Evolutionary conservation across 495 filamentous ascomycete genomes (phyloP), one percentile per base, ranked within the genome.

Genomic region (Penicillium cosmopolitanum): DNA sequence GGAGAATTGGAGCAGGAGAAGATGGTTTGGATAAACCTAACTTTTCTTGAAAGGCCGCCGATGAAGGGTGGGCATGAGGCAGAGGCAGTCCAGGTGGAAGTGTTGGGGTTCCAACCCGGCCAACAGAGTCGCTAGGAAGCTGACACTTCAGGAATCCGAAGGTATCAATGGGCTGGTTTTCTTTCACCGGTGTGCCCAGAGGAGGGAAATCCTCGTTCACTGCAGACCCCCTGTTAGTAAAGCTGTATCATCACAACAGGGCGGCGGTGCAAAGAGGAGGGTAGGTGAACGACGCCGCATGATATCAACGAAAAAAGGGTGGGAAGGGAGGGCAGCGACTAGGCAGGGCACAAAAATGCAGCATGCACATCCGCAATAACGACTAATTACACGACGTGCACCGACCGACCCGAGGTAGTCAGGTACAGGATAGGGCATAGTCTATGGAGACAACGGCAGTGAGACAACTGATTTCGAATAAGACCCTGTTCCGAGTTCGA

Each of bases 11-110:
- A 2, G 70, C 60, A 9, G 76, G 71, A 1, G 71, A 73, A 8
- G 69, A 65, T 6, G 73, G 73, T 31, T 74, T 75, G 0, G 76
- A 71, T 13, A 69, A 62, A 31, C 60, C 67, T 28, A 72, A 55
- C 1, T 68, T 63, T 18, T 74, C 75, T 35, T 82, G 75, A 34
- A 75, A 73, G 7, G 71, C 57, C 13, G 66, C 48, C 12, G 79
- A 76, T 0, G 77, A 71, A 25, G 84, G 76, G 57, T 88, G 85
- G 3, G 76, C 70, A 53, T 82, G 82, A 5, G 82, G 80, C 12
- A 86, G 68, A 13, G 82, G 82, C 44, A 91, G 83, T 0, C 89
- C 89, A 23, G 89, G 89, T 35, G 89, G 88, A 10, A 88, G 73
- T 2, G 79, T 81, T 4, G 87, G 86, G 10, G 84, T 87, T 4